Conservation (phyloP, 306 rosid species). For the Amphicarpaea edgeworthii region DNA sequence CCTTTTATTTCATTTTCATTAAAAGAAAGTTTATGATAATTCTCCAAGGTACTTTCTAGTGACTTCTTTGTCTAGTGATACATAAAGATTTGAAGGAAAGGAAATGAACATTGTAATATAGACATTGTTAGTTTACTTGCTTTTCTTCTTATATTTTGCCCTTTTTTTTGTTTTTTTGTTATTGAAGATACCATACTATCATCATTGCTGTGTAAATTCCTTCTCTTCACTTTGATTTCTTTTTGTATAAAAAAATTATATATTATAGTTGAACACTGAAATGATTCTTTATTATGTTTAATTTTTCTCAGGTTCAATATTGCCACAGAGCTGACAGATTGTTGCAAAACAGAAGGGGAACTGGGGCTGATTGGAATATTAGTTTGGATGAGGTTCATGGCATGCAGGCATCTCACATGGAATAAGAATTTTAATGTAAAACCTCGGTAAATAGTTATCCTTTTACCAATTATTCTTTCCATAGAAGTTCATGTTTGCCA, state of each 20-base stretch:
- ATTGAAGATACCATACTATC: not conserved
- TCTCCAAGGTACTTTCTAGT: not conserved
- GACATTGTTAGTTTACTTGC: not conserved
- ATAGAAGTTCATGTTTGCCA: not conserved
- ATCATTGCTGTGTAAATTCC: not conserved
- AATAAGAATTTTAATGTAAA: constrained; percentile 12
- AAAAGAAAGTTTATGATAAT: not conserved
- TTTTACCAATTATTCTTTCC: not conserved
- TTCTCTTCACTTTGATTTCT: not conserved
- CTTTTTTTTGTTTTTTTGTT: not conserved
- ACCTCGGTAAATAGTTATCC: not conserved
- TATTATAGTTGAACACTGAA: not conserved
- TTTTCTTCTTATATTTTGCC: not conserved
- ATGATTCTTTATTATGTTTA: not conserved
- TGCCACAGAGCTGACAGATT: not conserved
- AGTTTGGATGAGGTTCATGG: constrained; percentile 22
- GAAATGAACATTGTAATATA: not conserved
- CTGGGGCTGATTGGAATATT: constrained; percentile 4
- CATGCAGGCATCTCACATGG: constrained; percentile 16
- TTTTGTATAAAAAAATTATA: not conserved
- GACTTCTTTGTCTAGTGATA: not conserved
- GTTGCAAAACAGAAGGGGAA: constrained; percentile 9
- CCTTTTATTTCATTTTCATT: not conserved
- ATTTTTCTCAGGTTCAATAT: constrained; percentile 15
- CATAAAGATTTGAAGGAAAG: not conserved